Base-by-base conservation (phyloP, 805 yeast genomes). In the Wickerhamomyces hampshirensis region DNA sequence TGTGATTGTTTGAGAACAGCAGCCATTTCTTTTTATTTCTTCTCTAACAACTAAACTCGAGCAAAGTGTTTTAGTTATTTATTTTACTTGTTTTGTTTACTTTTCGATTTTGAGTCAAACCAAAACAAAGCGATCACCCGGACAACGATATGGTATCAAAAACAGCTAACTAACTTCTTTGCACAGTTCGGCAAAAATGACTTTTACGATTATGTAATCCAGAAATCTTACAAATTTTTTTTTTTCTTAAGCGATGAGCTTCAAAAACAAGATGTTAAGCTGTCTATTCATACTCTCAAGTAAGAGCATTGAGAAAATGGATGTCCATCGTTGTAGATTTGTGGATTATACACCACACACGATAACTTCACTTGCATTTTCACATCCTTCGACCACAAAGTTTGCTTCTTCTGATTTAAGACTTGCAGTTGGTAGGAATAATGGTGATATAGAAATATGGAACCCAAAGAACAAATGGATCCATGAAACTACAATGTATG, bases 401-500 rank as follows among this genome's bases (percentile, higher is more conserved):
- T 48, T 65, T 19, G 66, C 77, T 1, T 79, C 76, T 18, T 60
- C 58, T 17, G 80, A 75, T 40, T 65, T 87, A 37, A 69, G 96
- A 41, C 62, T 93, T 26, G 97, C 98, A 1, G 84, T 91, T 5
- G 98, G 96, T 21, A 73, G 97, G 58, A 75, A 86, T 31, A 89
- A 93, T 56, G 99, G 99, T 27, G 89, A 89, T 53, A 84, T 93
- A 40, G 98, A 93, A 60, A 78, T 93, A 23, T 91, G 98, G 96
- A 86, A 86, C 58, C 96, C 96, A 28, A 69, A 79, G 50, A 68
- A 71, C 43, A 73, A 75, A 50, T 89, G 97, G 97, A 63, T 76
- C 35, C 87, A 85, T 45, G 97, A 93, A 53, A 58, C 61, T 15
- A 65, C 75, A 0, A 67, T 91, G 30, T 75, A 73, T 37, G 97